These are phyloP conservation scores for Iberis pinnata DNA, from an alignment of 345 rosid species.

Conservation along the genomic window DNA sequence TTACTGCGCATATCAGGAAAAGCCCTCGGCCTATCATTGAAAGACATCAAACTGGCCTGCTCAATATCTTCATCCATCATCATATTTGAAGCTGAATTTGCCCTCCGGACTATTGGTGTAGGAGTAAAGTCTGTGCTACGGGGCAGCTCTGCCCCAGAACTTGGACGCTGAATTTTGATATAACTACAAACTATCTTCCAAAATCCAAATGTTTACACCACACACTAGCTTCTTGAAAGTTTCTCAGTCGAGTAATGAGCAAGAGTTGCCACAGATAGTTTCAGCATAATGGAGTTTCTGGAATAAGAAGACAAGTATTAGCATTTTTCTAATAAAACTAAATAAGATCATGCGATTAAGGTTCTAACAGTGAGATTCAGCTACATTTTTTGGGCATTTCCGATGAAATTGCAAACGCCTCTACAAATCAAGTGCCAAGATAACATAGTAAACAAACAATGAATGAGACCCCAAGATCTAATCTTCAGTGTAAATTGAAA, in stretches of 20 bases:
- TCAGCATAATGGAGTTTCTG: too few species aligned
- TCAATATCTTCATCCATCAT: slow-evolving; percentile 86
- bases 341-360: not conserved
- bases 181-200: slow-evolving; percentile 8
- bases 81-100: slow-evolving; percentile 53
- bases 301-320: slow-evolving; percentile 6
- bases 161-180: slow-evolving; percentile 33
- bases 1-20: slow-evolving; percentile 88
- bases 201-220: not conserved
- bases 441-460: not conserved
- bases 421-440: slow-evolving; percentile 7
- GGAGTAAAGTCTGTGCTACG: slow-evolving; percentile 27
- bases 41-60: slow-evolving; percentile 65
- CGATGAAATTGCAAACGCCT: not conserved
- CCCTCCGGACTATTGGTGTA: slow-evolving; percentile 35
- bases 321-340: slow-evolving; percentile 15
- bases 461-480: slow-evolving; percentile 15
- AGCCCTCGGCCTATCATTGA: slow-evolving; percentile 69
- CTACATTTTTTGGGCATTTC: not conserved
- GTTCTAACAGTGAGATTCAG: too few species aligned
- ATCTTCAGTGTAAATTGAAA: slow-evolving; percentile 1
- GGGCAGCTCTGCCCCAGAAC: slow-evolving; percentile 41
- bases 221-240: slow-evolving; percentile 22
- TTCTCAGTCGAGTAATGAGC: slow-evolving; percentile 3
- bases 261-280: slow-evolving; percentile 7